Conservation (phyloP, 345 rosid genomes). For the Nephelium lappaceum region DNA sequence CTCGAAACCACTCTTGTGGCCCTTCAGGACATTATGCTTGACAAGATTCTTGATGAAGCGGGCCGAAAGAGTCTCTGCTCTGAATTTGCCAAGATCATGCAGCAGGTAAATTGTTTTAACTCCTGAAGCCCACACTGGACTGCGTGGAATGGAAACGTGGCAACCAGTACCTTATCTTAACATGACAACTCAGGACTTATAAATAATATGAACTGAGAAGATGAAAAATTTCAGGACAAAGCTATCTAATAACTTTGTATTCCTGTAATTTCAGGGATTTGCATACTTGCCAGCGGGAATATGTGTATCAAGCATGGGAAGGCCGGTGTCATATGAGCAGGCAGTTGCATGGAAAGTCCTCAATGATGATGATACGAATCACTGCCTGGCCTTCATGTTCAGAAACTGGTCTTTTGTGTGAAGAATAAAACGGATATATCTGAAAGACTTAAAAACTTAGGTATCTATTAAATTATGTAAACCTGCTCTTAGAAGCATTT, state of each 20-base stretch:
- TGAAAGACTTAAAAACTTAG: slow-evolving; percentile 17
- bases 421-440: slow-evolving; percentile 13
- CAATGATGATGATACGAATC: slow-evolving; percentile 67
- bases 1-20: slow-evolving; percentile 91
- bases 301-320: slow-evolving; percentile 88
- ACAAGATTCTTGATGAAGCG: slow-evolving; percentile 79
- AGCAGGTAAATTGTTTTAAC: slow-evolving; percentile 55
- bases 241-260: background rate
- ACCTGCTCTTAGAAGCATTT: slow-evolving; percentile 12
- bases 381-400: slow-evolving; percentile 87
- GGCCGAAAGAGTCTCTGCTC: slow-evolving; percentile 76
- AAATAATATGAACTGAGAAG: no score
- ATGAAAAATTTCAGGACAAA: background rate
- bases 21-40: slow-evolving; percentile 91
- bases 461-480: slow-evolving; percentile 20
- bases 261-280: slow-evolving; percentile 53
- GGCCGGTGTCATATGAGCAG: slow-evolving; percentile 78
- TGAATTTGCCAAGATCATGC: slow-evolving; percentile 89
- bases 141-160: no score
- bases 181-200: no score
- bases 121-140: background rate
- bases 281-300: slow-evolving; percentile 76
- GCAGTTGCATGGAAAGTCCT: slow-evolving; percentile 90
- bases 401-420: slow-evolving; percentile 87
- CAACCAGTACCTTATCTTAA: no score